Evolutionary conservation across 495 filamentous ascomycete species (phyloP).

Genomic region (Neurospora sp.): DNA sequence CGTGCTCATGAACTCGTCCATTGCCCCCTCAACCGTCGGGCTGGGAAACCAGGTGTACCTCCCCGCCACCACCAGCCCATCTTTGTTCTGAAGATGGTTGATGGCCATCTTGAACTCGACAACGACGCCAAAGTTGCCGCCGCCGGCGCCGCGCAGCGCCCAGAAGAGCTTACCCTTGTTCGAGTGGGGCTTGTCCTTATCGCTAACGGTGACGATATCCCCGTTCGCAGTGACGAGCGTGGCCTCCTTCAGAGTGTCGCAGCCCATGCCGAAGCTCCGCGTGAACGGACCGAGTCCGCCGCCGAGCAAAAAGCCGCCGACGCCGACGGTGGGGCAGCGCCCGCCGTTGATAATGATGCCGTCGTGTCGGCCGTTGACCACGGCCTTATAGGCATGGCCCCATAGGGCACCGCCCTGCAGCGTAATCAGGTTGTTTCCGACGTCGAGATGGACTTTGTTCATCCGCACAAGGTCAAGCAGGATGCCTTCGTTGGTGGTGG

Average conservation of each 20-base stretch:
- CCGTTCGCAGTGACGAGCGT: constrained; percentile 25
- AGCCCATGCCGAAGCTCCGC: constrained; percentile 17
- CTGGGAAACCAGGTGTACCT: background rate
- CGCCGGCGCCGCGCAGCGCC: constrained; percentile 43
- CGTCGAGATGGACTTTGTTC: constrained; percentile 12
- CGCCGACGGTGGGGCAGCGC: constrained; percentile 17
- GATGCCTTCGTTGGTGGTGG: constrained; percentile 13
- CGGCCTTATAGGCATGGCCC: constrained; percentile 12
- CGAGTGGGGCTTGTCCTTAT: too few relatives aligned
- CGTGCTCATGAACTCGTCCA: background rate
- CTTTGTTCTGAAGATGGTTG: background rate
- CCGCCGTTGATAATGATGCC: constrained; percentile 17
- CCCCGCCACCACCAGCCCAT: background rate
- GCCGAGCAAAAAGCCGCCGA: constrained; percentile 18
- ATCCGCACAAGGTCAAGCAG: constrained; percentile 11
- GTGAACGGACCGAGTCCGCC: constrained; percentile 10
- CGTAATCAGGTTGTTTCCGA: background rate
- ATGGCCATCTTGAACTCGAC: constrained; percentile 37
- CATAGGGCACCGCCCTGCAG: background rate
- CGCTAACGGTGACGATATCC: constrained; percentile 29
- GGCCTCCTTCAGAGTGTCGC: constrained; percentile 9
- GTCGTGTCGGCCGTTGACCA: constrained; percentile 8
- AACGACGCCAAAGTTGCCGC: constrained; percentile 43
- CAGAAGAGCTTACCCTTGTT: too few relatives aligned
- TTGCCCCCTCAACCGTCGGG: background rate